Evolutionary conservation across 2,329 filamentous ascomycete genomes (phyloP), one percentile per base, ranked within the genome.

Genomic region (Amesomyces nigricolor): DNA sequence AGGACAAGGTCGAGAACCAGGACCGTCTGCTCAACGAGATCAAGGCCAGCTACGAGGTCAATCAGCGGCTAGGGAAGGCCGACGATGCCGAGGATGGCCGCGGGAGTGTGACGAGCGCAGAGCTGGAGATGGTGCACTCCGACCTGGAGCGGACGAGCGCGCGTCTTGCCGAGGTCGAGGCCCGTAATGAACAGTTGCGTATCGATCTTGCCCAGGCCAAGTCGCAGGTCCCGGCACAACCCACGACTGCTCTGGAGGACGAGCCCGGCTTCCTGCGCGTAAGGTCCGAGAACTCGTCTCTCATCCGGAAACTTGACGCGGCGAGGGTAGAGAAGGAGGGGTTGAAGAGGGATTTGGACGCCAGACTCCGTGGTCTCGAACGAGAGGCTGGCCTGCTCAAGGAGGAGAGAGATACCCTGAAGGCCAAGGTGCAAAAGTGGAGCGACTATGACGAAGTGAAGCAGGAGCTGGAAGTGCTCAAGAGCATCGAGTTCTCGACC

Each of bases 1-100:
- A 96, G 66, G 92, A 97, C 64, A 97, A 96, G 73, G 78, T 95
- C 3, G 92, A 96, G 70, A 95, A 87, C 64, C 92, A 99, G 68
- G 94, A 99, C 47, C 85, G 91, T 6, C 73, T 99, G 39, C 73
- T 99, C 63, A 96, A 88, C 67, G 95, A 99, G 70, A 84, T 97
- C 68, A 97, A 96, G 73, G 94, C 94, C 26, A 96, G 86, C 73
- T 96, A 96, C 68, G 94, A 99, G 71, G 94, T 99, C 53, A 94
- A 89, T 45, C 91, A 97, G 70, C 82, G 94, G 49, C 77, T 99
- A 49, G 91, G 86, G 50, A 86, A 85, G 62, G 83, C 84, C 13
- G 86, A 87, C 37, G 65, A 66, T 37, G 61, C 57, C 32, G 73
- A 75, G 16, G 80, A 81, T 26, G 72, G 67, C 16, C 78, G 80